A percentile compares a stretch with the other conserved stretches of the same genome.
Evolutionary conservation across 148 eudicot species (phyloP).

Genomic region (Fagopyrum homotropicum): DNA sequence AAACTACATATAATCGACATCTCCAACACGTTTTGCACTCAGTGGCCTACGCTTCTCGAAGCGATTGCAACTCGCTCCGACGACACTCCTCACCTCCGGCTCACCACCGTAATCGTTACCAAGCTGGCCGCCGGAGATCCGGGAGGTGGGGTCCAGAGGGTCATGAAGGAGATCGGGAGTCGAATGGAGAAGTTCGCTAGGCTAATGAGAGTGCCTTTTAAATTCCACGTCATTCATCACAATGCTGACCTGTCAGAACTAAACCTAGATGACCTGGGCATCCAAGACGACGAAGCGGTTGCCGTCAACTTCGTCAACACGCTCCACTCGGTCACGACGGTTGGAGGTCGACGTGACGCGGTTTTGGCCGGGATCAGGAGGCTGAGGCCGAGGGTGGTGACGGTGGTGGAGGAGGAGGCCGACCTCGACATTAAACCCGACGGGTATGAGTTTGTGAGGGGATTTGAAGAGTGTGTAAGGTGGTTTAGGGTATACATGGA

Average conservation of each 20-base stretch:
- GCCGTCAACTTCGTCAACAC: constrained; percentile 72
- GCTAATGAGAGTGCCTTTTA: constrained; percentile 90
- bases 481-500: constrained; percentile 94
- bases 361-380: constrained; percentile 41
- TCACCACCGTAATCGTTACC: constrained; percentile 54
- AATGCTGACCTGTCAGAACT: constrained; percentile 55
- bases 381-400: constrained; percentile 56
- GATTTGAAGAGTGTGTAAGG: constrained; percentile 66
- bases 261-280: constrained; percentile 31
- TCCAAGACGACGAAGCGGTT: constrained; percentile 64
- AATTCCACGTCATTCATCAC: constrained; percentile 56
- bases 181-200: constrained; percentile 89
- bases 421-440: constrained; percentile 55
- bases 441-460: constrained; percentile 47
- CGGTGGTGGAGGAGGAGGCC: constrained; percentile 88
- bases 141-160: constrained; percentile 29
- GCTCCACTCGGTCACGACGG: constrained; percentile 42
- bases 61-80: constrained; percentile 81
- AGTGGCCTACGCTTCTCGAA: constrained; percentile 96
- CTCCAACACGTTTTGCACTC: constrained; percentile 80
- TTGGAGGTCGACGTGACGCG: constrained; percentile 34
- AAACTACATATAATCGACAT: constrained; percentile 77
- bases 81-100: constrained; percentile 73
- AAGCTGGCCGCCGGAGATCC: constrained; percentile 14
- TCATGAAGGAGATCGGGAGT: constrained; percentile 77